Evolutionary conservation across 768 basidiomycete species (phyloP).

Genomic region (Russula griseocarnosa): DNA sequence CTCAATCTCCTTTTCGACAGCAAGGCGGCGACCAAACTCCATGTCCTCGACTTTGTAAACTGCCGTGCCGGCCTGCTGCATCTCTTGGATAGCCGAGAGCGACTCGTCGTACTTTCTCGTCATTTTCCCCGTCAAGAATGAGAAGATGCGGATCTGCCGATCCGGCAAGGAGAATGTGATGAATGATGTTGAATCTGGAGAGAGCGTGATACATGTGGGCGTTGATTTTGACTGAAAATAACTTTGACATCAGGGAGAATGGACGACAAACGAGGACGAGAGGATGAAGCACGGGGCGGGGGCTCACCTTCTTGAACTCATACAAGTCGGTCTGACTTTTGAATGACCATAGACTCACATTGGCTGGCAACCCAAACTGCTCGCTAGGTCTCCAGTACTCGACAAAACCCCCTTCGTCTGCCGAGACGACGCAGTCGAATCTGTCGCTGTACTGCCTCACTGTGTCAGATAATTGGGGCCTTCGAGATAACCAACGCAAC

Average conservation of each 20-base stretch:
- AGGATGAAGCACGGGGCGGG: background rate
- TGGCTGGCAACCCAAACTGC: constrained; percentile 80
- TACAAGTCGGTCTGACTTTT: constrained; percentile 92
- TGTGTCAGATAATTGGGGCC: background rate
- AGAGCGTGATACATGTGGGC: constrained; percentile 88
- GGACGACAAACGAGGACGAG: background rate
- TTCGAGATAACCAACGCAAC: background rate
- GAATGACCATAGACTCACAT: constrained; percentile 81
- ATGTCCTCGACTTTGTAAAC: constrained; percentile 93
- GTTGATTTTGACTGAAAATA: constrained; percentile 73
- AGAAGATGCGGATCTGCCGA: constrained; percentile 91
- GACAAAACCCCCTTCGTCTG: constrained; percentile 90
- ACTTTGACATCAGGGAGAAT: background rate
- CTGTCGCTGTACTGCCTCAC: constrained; percentile 74
- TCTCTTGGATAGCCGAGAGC: constrained; percentile 87
- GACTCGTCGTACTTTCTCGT: constrained; percentile 95
- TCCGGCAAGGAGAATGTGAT: constrained; percentile 92
- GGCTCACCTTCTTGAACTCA: constrained; percentile 91
- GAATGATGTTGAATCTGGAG: constrained; percentile 85
- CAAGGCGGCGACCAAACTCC: constrained; percentile 98
- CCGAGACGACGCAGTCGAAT: constrained; percentile 89
- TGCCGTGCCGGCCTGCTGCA: constrained; percentile 97
- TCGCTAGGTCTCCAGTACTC: constrained; percentile 95
- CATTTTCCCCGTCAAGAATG: constrained; percentile 84
- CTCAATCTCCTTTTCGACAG: constrained; percentile 88